Percentiles rank a stretch among this genome's conserved stretches.
Conservation (phyloP, 2,329 filamentous ascomycete species). For the Bimuria novae-zelandiae region DNA sequence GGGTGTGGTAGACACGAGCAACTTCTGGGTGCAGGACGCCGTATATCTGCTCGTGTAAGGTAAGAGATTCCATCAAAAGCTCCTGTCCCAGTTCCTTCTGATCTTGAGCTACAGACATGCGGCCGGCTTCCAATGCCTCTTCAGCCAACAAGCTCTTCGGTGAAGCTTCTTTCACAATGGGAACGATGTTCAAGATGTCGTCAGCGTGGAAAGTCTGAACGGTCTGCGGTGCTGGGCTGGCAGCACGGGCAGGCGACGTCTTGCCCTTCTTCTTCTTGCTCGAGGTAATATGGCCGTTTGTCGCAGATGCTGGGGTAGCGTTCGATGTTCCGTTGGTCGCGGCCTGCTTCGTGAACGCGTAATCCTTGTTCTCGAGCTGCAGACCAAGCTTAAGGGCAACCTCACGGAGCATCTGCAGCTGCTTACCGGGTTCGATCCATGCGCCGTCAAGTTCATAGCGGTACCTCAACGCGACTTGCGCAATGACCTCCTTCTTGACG, state of each 20-base stretch:
- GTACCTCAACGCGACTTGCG: conserved; percentile 75
- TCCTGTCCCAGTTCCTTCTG: conserved; percentile 97
- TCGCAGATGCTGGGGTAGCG: conserved; percentile 27
- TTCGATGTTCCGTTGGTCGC: conserved; percentile 25
- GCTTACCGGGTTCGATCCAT: conserved; percentile 71
- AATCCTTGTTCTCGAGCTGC: conserved; percentile 81
- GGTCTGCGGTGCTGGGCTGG: conserved; percentile 50
- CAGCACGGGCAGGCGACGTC: conserved; percentile 54
- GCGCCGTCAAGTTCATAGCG: conserved; percentile 71
- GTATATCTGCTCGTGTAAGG: conserved; percentile 97
- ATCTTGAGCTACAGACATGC: conserved; percentile 92
- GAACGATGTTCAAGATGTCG: conserved; percentile 91
- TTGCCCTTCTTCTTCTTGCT: conserved; percentile 63
- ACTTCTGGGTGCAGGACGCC: conserved; percentile 97
- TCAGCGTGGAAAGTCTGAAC: conserved; percentile 75
- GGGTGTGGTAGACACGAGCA: conserved; percentile 88
- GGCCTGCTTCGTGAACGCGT: conserved; percentile 62
- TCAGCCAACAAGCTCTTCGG: conserved; percentile 90
- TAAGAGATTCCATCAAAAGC: conserved; percentile 91
- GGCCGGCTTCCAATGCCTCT: conserved; percentile 92
- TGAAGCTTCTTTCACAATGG: conserved; percentile 90
- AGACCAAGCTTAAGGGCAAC: conserved; percentile 86
- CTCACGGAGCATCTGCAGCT: conserved; percentile 86
- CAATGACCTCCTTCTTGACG: conserved; percentile 70
- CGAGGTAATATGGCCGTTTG: conserved; percentile 46